Base-by-base conservation (phyloP, 2,329 filamentous ascomycete genomes). In the Aspergillus alliaceus region DNA sequence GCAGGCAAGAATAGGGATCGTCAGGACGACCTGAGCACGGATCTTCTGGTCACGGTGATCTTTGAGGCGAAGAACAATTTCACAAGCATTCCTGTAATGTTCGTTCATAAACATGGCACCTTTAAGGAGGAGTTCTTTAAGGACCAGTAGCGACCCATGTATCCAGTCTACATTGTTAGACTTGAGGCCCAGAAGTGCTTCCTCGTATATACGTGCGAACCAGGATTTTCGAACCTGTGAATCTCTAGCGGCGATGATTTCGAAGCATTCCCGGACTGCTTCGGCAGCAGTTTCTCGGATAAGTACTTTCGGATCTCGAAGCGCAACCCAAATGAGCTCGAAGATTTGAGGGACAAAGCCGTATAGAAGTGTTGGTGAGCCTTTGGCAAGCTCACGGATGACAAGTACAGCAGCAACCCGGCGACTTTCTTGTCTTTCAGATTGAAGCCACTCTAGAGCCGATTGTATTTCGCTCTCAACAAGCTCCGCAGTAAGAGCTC, bases 61-160 rank as follows among this genome's bases (percentile, higher is more conserved):
- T 74, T 96, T 96, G 73, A 96, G 90, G 60, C 90, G 89, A 63
- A 93, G 87, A 34, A 97, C 90, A 61, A 95, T 93, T 61, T 99
- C 95, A 72, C 93, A 98, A 11, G 91, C 89, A 66, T 96, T 91
- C 57, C 89, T 86, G 74, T 98, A 99, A 70, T 93, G 87, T 37
- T 93, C 90, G 68, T 96, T 92, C 95, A 99, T 98, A 75, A 96
- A 99, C 93, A 99, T 99, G 66, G 92, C 93, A 53, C 95, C 95
- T 72, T 96, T 93, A 61, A 95, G 86, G 18, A 99, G 85, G 48
- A 99, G 84, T 76, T 98, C 93, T 73, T 93, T 96, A 67, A 98
- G 83, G 1, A 96, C 92, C 20, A 99, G 82, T 39, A 99, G 82
- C 2, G 93, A 97, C n/a, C 91, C 95, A 71, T 99, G 96, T 40